Evolutionary conservation across 192 early-diverging fungal genomes (phyloP), one percentile per base, ranked within the genome.

Genomic region (Hyaloraphidium curvatum): DNA sequence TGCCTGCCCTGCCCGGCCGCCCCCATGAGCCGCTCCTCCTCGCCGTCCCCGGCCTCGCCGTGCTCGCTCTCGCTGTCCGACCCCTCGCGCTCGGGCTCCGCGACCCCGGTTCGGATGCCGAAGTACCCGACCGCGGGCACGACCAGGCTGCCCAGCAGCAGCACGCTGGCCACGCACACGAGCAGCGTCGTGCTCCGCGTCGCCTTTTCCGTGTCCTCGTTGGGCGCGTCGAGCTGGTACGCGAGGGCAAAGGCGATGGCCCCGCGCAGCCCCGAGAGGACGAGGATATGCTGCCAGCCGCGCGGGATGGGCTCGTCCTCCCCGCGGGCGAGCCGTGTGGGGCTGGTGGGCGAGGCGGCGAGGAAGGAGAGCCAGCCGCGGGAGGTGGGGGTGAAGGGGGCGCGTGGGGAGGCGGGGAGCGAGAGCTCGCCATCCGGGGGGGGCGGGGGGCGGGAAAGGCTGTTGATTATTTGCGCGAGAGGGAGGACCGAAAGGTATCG

Each of bases 201-300:
- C 29, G 84, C 76, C 4, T 78, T 63, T 2, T 72, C 82, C 50
- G 55, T 27, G 22, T 68, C 75, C 26, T 77, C 66, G 16, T 76
- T 83, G 1, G 69, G 69, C 31, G 22, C 61, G n/a, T 33, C 52
- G 33, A 94, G 68, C 58, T 87, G 80, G 56, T 83, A 85, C 5
- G 88, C 81, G 27, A 97, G 70, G 0, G 94, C 94, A 67, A 95
- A 93, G 0, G 94, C 90, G 9, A 97, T 91, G 2, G 94, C 91
- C 3, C 94, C 94, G 30, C 94, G 84, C 1, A 97, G 69, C 1
- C 89, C 87, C 13, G 89, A n/a, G n/a, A n/a, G n/a, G n/a, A n/a
- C n/a, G n/a, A n/a, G n/a, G n/a, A 97, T 95, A 13, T 84, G 75
- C 62, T 92, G 89, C 62, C 89, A 80, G 50, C 70, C 68, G 0